Evolutionary conservation across 106 monocot species (phyloP), one percentile per base, ranked within the genome.

Genomic region (Platanthera zijinensis): DNA sequence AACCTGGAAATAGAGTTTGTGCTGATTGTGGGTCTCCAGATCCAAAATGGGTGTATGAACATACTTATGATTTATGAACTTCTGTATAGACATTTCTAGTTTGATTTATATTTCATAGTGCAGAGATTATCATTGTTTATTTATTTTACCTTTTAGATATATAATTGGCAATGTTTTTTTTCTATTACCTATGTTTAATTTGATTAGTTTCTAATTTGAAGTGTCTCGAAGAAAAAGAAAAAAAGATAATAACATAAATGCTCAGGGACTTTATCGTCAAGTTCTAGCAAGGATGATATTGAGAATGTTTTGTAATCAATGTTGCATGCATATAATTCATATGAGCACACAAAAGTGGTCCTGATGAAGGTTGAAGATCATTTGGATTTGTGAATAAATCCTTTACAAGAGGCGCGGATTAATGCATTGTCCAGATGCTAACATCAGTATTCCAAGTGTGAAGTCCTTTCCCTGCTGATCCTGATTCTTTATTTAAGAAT

Each of bases 41-140:
- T 84, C 94, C 94, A 59, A 91, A 90, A 94, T 94, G 94, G 94
- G 90, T 87, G 94, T 94, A 91, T 72, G 90, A 64, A 80, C 75
- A 76, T 39, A 39, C 39, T 39, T 39, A 39, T 72, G 51, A 49
- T 49, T 32, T n/a, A 5, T 17, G 15, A 15, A 69, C 52, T 8
- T 9, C 17, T 77, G 14, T 14, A 53, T 14, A 8, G 14, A 53
- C 8, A 53, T 53, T 53, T 7, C 53, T 53, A 4, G 2, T 53
- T 53, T 53, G 53, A 53, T 53, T 53, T 53, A 14, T 14, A 61
- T 61, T 17, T 61, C 61, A 22, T 13, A 7, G 7, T 18, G 19
- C 18, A 61, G 17, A 61, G 0, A 61, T 18, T 61, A 13, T 61
- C 61, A 61, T 53, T 53, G 52, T 53, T 53, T 50, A 17, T 1